These are phyloP conservation scores for Simmondsia chinensis DNA, from an alignment of 148 eudicot species.

Conservation along the genomic window DNA sequence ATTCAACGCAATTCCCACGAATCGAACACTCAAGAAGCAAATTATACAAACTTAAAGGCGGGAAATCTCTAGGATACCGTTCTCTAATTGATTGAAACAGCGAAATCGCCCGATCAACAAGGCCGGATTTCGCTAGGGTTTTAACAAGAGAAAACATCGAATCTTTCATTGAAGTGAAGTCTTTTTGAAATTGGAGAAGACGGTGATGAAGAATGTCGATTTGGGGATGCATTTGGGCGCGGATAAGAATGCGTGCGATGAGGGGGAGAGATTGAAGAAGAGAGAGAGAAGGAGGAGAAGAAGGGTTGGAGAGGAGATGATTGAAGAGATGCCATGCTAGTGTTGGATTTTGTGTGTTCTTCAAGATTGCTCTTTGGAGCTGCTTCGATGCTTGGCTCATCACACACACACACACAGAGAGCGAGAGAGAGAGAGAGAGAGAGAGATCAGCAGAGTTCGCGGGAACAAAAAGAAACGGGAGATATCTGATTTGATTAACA, in stretches of 20 bases:
- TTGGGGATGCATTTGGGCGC: constrained; percentile 56
- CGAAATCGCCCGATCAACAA: constrained; percentile 37
- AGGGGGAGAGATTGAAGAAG: constrained; percentile 23
- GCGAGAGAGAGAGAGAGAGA: too few species aligned
- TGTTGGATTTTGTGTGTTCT: constrained; percentile 52
- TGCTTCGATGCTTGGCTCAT: constrained; percentile 21
- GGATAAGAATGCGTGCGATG: constrained; percentile 43
- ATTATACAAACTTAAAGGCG: constrained; percentile 43
- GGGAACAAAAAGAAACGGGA: too few species aligned
- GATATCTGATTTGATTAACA: too few species aligned
- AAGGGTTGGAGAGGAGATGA: constrained; percentile 29
- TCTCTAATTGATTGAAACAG: constrained; percentile 53
- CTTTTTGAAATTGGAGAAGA: constrained; percentile 24
- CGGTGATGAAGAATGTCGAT: constrained; percentile 41
- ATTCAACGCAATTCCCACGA: constrained; percentile 11
- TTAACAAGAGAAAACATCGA: constrained; percentile 24
- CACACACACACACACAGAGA: too few species aligned
- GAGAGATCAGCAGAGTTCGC: too few species aligned
- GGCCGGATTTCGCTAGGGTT: constrained; percentile 39
- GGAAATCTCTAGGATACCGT: constrained; percentile 25
- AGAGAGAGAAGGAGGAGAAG: constrained; percentile 14
- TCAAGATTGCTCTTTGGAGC: constrained; percentile 32
- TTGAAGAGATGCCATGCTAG: constrained; percentile 90
- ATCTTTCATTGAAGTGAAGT: not conserved
- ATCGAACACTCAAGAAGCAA: constrained; percentile 42